Conservation (phyloP, 2,329 filamentous ascomycete species). For the Aspergillus piperis region DNA sequence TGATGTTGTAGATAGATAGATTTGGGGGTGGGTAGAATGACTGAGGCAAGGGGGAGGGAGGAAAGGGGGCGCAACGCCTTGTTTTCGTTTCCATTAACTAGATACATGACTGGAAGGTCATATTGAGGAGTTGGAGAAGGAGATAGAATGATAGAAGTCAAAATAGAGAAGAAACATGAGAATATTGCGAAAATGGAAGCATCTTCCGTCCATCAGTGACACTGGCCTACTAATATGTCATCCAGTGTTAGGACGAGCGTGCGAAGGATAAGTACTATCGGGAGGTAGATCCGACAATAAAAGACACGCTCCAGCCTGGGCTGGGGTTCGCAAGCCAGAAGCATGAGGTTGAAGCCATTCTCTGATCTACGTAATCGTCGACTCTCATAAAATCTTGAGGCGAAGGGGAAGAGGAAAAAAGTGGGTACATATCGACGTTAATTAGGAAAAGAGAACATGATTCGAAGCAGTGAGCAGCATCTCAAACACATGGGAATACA, state of each 20-base stretch:
- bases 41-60: neutral
- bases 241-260: conserved; percentile 5
- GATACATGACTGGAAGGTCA: conserved; percentile 30
- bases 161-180: conserved; percentile 8
- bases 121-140: conserved; percentile 24
- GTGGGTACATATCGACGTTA: conserved; percentile 19
- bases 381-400: conserved; percentile 1
- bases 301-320: neutral
- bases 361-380: conserved; percentile 3
- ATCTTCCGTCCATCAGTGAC: conserved; percentile 17
- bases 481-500: conserved; percentile 1
- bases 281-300: neutral
- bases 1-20: too few relatives aligned
- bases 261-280: neutral
- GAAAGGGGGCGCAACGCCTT: neutral
- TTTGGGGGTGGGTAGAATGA: neutral
- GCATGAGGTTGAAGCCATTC: neutral
- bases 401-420: conserved; percentile 2
- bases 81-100: conserved; percentile 34
- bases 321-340: neutral
- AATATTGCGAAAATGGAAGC: neutral
- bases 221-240: conserved; percentile 13
- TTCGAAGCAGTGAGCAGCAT: conserved; percentile 12
- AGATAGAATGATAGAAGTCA: conserved; percentile 10
- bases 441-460: conserved; percentile 19